Percentiles rank a stretch among this genome's conserved stretches.
phyloP scores from a whole-genome alignment of 768 basidiomycete genomes.

The Leccinum aurantiacum region DNA sequence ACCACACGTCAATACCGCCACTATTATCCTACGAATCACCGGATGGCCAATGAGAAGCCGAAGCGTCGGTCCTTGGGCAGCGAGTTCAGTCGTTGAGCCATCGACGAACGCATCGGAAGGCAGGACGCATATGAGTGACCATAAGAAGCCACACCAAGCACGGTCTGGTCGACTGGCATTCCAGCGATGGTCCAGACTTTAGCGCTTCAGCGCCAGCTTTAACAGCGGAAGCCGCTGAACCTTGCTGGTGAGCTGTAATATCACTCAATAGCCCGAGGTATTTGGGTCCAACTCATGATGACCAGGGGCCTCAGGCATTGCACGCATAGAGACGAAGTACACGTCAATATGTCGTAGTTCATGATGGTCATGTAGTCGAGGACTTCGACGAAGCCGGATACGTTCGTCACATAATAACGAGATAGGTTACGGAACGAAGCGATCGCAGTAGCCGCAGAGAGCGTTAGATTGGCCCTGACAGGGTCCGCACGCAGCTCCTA shows the following conservation, averaged over 20 bases:
- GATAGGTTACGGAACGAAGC: slow-evolving; percentile 61
- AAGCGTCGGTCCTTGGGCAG: background rate
- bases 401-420: slow-evolving; percentile 59
- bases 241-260: background rate
- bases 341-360: slow-evolving; percentile 54
- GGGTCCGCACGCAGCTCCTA: slow-evolving; percentile 58
- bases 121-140: background rate
- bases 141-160: slow-evolving; percentile 53
- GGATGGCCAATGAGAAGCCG: background rate
- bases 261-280: background rate
- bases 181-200: background rate
- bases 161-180: background rate
- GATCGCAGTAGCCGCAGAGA: slow-evolving; percentile 68
- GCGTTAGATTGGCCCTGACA: slow-evolving; percentile 50
- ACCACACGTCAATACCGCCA: background rate
- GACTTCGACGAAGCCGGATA: slow-evolving; percentile 59
- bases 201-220: background rate
- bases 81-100: slow-evolving; percentile 20
- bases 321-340: background rate
- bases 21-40: background rate
- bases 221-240: background rate
- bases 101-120: slow-evolving; percentile 35
- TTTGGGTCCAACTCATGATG: slow-evolving; percentile 10
- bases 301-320: slow-evolving; percentile 44
- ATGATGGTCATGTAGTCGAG: slow-evolving; percentile 67